Evolutionary conservation across 805 yeast genomes (phyloP).

Genomic region (Candida adriatica): DNA sequence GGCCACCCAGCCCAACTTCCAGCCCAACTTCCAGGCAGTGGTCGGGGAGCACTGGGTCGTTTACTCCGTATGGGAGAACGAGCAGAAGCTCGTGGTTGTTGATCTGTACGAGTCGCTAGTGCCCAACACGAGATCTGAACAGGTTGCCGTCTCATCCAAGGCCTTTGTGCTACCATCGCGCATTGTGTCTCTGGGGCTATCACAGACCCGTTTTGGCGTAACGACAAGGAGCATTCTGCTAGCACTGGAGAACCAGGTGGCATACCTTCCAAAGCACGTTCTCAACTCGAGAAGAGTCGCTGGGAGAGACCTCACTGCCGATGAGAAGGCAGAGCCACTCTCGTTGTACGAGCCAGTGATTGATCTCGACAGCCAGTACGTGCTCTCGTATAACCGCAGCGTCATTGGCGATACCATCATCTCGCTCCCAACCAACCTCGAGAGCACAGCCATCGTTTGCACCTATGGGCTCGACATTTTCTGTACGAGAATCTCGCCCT

Average conservation of each 20-base stretch:
- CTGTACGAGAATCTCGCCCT: constrained; percentile 73
- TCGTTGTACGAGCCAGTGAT: constrained; percentile 59
- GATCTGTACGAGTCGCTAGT: constrained; percentile 69
- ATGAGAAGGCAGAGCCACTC: constrained; percentile 53
- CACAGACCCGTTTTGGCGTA: constrained; percentile 59
- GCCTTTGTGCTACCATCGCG: constrained; percentile 59
- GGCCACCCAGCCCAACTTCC: constrained; percentile 34
- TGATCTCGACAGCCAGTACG: constrained; percentile 38
- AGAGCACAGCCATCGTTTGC: constrained; percentile 74
- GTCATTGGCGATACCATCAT: constrained; percentile 31
- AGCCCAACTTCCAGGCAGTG: constrained; percentile 40
- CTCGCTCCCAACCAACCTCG: constrained; percentile 59
- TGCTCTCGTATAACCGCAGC: constrained; percentile 46
- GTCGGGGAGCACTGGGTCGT: constrained; percentile 83
- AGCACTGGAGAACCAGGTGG: constrained; percentile 55
- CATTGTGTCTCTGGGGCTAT: constrained; percentile 43
- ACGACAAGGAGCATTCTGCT: constrained; percentile 60
- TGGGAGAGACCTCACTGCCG: constrained; percentile 42
- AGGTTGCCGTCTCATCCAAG: constrained; percentile 23
- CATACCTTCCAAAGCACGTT: constrained; percentile 62
- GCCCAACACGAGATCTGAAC: constrained; percentile 39
- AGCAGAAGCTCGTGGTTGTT: constrained; percentile 56
- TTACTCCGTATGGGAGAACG: constrained; percentile 52
- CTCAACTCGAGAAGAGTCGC: constrained; percentile 65
- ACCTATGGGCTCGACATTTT: constrained; percentile 63